phyloP scores from a whole-genome alignment of 2,329 filamentous ascomycete species.

The Sporothrix schenckii region DNA sequence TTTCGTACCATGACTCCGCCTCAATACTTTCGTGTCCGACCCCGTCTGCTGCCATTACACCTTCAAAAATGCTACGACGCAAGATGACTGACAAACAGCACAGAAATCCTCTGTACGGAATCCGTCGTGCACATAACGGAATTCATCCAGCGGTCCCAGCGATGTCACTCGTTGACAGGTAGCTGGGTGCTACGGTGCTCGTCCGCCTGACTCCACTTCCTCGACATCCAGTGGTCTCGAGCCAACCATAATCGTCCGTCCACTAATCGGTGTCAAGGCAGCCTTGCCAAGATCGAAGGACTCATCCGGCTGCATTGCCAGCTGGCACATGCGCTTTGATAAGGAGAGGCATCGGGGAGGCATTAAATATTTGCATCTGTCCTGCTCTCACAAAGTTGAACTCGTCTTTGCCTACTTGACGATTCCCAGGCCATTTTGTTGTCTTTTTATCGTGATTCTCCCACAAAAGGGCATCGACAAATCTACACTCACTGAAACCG shows the following conservation, averaged over 20 bases:
- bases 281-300: conserved; percentile 7
- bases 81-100: too few relatives aligned
- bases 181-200: not conserved
- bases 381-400: not conserved
- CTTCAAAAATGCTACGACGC: not conserved
- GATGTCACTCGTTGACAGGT: too few relatives aligned
- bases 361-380: not conserved
- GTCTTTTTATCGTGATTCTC: not conserved
- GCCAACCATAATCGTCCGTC: not conserved
- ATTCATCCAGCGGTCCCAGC: not conserved
- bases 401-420: too few relatives aligned
- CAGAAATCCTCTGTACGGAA: not conserved
- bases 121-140: too few relatives aligned
- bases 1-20: not conserved
- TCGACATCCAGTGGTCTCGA: not conserved
- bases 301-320: not conserved
- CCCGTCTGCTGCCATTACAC: not conserved
- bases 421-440: too few relatives aligned
- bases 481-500: not conserved
- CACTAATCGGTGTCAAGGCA: not conserved
- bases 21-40: not conserved
- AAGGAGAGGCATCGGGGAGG: not conserved
- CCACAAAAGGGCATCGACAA: not conserved
- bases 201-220: not conserved
- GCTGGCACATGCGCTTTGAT: conserved; percentile 2